phyloP scores from a whole-genome alignment of 345 rosid genomes.

The Murraya koenigii region DNA sequence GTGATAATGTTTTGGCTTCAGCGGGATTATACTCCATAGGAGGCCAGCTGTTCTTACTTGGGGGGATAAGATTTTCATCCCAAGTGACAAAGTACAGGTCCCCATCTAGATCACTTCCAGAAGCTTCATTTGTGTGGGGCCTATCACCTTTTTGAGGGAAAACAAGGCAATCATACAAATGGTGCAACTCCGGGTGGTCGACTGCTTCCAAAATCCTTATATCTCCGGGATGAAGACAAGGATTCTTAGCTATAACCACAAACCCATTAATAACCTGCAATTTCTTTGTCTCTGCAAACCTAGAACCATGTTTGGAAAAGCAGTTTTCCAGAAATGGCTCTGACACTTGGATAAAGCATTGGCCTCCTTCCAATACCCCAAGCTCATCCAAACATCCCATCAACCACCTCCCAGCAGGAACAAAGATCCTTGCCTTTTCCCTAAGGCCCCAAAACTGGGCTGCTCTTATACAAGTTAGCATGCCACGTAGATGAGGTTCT shows the following conservation, averaged over 20 bases:
- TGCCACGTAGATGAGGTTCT: conserved; percentile 85
- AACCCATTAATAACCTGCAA: conserved; percentile 58
- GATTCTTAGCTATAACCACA: conserved; percentile 80
- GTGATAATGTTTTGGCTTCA: conserved; percentile 29
- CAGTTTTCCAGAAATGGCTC: conserved; percentile 65
- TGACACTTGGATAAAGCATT: conserved; percentile 88
- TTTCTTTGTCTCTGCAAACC: conserved; percentile 50
- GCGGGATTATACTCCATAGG: conserved; percentile 70
- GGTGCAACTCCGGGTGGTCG: conserved; percentile 65
- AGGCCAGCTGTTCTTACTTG: conserved; percentile 58
- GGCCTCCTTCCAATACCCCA: conserved; percentile 79
- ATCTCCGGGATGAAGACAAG: conserved; percentile 97
- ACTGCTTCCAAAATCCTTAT: conserved; percentile 87
- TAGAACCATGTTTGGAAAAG: conserved; percentile 77
- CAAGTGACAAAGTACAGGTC: conserved; percentile 89
- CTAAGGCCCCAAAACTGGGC: conserved; percentile 86
- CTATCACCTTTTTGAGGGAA: conserved; percentile 92
- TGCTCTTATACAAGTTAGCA: conserved; percentile 81
- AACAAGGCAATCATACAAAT: conserved; percentile 80
- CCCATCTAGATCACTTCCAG: conserved; percentile 98
- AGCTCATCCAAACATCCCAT: conserved; percentile 93
- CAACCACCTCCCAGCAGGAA: conserved; percentile 79
- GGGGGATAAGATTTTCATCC: conserved; percentile 89
- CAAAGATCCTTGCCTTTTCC: conserved; percentile 84
- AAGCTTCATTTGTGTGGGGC: conserved; percentile 89